Evolutionary conservation across 768 basidiomycete genomes (phyloP), one percentile per base, ranked within the genome.

Genomic region (Termitomyces sp.): DNA sequence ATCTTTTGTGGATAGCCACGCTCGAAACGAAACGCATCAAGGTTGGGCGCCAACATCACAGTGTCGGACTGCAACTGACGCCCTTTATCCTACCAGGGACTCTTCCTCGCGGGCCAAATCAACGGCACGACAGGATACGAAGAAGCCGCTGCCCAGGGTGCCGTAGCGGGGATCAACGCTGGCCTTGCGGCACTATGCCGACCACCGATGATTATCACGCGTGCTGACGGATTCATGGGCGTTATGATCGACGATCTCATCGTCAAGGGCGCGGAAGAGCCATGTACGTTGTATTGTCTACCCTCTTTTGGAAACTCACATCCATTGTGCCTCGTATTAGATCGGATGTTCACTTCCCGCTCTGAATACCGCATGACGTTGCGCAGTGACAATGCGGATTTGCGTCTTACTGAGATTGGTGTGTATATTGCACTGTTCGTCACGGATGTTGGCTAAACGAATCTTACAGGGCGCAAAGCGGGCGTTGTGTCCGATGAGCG

Each of bases 61-160:
- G 5, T 44, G 10, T 42, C 5, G 5, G 16, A 10, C 5, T 13
- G 22, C 1, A 5, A 16, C 2, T 33, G 0, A 24, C 12, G 10
- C 22, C 14, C 3, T 14, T 30, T 6, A 24, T 1, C 1, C 8
- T 62, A 42, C 2, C 58, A 89, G 83, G 93, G 93, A 1, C 79
- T 95, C 3, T 95, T 89, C 71, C 82, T 95, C 22, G 91, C 92
- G 0, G 93, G 93, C 4, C 93, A 95, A 70, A 95, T 95, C 65
- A 95, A 95, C 63, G 89, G 89, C 12, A 96, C 94, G 1, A 96
- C 94, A 2, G 94, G 94, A 5, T 96, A 96, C 68, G 94, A 96
- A 68, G 94, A 96, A 73, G 94, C 94, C 1, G 94, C 91, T 2
- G 92, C 91, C 4, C 94, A 95, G 68, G 94, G 94, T 9, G 75